These are phyloP conservation scores for Myxozyma monticola DNA, from an alignment of 805 yeast species.

Conservation along the genomic window DNA sequence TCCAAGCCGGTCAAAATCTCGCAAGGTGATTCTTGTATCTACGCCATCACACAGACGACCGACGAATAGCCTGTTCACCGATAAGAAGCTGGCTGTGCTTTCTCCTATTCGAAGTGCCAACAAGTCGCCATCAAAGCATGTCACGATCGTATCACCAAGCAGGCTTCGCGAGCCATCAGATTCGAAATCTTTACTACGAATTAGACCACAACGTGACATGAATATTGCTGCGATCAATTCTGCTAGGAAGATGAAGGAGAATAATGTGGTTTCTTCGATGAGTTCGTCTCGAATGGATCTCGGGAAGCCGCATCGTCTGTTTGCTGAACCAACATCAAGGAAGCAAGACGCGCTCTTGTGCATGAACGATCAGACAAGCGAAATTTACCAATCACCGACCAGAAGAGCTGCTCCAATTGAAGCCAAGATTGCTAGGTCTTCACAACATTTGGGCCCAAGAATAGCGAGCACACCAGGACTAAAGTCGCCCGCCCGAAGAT, in stretches of 20 bases:
- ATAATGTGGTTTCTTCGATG: not conserved
- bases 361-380: too few relatives aligned
- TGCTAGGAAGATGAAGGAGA: conserved; percentile 5
- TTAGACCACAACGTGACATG: conserved; percentile 24
- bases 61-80: too few relatives aligned
- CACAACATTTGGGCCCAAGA: not conserved
- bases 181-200: conserved; percentile 9
- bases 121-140: not conserved
- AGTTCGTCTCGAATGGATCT: conserved; percentile 15
- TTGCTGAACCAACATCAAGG: conserved; percentile 1
- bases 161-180: conserved; percentile 14
- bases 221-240: conserved; percentile 15
- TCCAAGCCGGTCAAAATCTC: too few relatives aligned
- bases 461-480: conserved; percentile 1
- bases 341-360: too few relatives aligned
- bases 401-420: not conserved
- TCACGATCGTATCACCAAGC: not conserved
- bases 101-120: too few relatives aligned
- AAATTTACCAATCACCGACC: too few relatives aligned
- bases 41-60: too few relatives aligned
- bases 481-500: conserved; percentile 25
- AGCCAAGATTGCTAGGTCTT: not conserved
- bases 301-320: conserved; percentile 23
- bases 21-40: too few relatives aligned
- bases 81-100: too few relatives aligned